A percentile compares a stretch with the other conserved stretches of the same genome.
phyloP scores from a whole-genome alignment of 1,139 yeast genomes.

The Sugiyamaella japonica region DNA sequence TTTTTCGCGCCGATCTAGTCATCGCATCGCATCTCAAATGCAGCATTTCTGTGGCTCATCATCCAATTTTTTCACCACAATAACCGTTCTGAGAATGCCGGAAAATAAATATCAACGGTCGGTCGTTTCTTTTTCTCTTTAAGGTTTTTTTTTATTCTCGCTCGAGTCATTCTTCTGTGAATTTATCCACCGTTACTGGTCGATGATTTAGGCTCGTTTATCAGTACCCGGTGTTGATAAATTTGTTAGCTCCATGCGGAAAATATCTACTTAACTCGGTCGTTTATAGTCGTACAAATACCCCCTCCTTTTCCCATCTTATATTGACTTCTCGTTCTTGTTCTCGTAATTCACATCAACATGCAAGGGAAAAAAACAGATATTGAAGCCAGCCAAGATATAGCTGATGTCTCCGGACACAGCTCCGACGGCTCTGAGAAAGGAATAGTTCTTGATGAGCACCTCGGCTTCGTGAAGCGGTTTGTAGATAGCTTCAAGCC shows the following conservation, averaged over 20 bases:
- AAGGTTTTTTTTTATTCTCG: neutral
- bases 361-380: neutral
- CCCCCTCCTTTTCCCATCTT: no score
- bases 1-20: neutral
- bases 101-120: neutral
- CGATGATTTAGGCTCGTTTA: neutral
- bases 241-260: neutral
- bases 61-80: neutral
- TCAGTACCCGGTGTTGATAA: neutral
- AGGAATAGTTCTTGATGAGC: constrained; percentile 7
- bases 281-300: no score
- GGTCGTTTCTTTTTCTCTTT: neutral
- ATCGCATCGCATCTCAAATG: neutral
- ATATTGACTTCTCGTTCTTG: neutral
- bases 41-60: neutral
- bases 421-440: neutral
- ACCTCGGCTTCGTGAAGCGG: constrained; percentile 34
- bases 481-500: constrained; percentile 36
- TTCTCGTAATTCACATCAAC: neutral
- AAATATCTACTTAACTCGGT: no score
- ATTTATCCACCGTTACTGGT: no score
- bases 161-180: neutral
- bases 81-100: neutral
- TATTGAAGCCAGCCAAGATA: neutral
- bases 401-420: neutral